Percentiles rank a stretch among this genome's conserved stretches.
phyloP scores from a whole-genome alignment of 306 rosid species.

The Acmispon strigosus region DNA sequence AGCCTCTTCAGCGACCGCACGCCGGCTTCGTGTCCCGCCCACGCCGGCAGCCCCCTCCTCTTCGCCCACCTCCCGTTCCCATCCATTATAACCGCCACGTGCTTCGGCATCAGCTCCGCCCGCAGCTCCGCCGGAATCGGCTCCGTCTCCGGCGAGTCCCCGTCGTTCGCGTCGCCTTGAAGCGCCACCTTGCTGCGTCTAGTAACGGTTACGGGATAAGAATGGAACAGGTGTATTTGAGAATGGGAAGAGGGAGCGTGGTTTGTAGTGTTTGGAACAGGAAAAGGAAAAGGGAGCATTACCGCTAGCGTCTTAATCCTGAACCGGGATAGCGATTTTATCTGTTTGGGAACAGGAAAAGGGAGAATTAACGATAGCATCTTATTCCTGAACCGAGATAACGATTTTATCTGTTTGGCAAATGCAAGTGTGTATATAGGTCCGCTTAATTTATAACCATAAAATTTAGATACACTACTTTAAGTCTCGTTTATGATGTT shows the following conservation, averaged over 20 bases:
- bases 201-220: not conserved
- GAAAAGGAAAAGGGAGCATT: too few species aligned
- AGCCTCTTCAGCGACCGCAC: constrained; percentile 31
- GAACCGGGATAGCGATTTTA: too few species aligned
- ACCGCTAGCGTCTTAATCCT: too few species aligned
- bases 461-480: too few species aligned
- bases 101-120: constrained; percentile 65
- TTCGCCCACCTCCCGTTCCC: constrained; percentile 77
- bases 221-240: constrained; percentile 4
- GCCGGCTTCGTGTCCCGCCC: constrained; percentile 60
- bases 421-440: too few species aligned
- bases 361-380: not conserved
- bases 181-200: not conserved
- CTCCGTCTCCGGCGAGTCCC: constrained; percentile 25
- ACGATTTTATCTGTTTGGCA: not conserved
- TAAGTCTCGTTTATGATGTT: too few species aligned
- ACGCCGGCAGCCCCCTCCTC: constrained; percentile 33
- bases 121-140: constrained; percentile 38
- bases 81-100: constrained; percentile 85
- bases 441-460: too few species aligned
- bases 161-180: not conserved
- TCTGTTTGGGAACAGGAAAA: not conserved
- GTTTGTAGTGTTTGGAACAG: too few species aligned
- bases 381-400: not conserved
- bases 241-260: not conserved